Evolutionary conservation across 2,329 filamentous ascomycete species (phyloP).

Genomic region (Aspergillus neoniger): DNA sequence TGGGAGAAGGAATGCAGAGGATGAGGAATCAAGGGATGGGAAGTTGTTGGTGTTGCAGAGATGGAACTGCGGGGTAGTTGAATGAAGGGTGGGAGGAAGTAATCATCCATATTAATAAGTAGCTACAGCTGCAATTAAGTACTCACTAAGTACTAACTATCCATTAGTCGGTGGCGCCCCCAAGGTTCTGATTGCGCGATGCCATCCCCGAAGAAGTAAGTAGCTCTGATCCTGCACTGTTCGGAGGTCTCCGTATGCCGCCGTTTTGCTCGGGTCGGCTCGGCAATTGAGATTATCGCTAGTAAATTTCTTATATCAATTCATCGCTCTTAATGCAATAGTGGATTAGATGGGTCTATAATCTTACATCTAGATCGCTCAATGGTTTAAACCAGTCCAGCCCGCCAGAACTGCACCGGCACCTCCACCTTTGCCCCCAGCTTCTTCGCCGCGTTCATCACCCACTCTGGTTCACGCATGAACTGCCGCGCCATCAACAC

Average conservation of each 20-base stretch:
- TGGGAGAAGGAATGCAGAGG: no score
- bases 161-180: background rate
- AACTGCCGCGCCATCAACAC: slow-evolving; percentile 57
- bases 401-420: slow-evolving; percentile 50
- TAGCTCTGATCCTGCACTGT: background rate
- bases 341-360: no score
- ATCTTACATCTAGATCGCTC: no score
- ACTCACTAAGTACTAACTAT: background rate
- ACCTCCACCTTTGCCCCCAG: slow-evolving; percentile 52
- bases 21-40: background rate
- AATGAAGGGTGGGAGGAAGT: background rate
- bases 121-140: background rate
- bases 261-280: background rate
- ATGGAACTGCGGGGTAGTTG: background rate
- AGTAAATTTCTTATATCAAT: background rate
- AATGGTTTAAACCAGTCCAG: background rate
- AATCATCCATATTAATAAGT: background rate
- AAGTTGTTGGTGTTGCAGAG: background rate
- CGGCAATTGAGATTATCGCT: background rate
- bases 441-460: slow-evolving; percentile 53
- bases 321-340: no score
- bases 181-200: background rate
- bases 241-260: background rate
- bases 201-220: no score
- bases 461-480: slow-evolving; percentile 58